Base-by-base conservation (phyloP, 768 basidiomycete genomes). In the Cyathus striatus region DNA sequence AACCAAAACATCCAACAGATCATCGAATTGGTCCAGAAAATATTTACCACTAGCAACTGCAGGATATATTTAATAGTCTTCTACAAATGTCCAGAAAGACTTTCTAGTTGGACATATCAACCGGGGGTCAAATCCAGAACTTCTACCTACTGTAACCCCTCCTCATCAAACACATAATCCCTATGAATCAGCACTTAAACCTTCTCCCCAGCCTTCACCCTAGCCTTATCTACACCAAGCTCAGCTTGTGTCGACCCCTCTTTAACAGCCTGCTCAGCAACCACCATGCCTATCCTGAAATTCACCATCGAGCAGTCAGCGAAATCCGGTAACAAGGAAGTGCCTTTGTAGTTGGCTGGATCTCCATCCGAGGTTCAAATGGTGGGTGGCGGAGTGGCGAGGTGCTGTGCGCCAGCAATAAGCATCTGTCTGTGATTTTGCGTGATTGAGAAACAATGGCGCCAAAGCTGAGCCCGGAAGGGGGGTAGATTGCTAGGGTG, bases 401-500 rank as follows among this genome's bases (percentile, higher is more conserved):
- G 81, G 10, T 81, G 76, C 21, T 68, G 73, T 0, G 88, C 80
- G 6, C 86, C 90, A 3, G 85, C 85, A 26, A 90, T 81, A 58
- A 94, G 85, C 91, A 94, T 92, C n/a, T 76, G 59, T 91, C 87
- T 1, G 86, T 83, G 52, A 94, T 71, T 5, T 56, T 62, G 4
- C 75, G 69, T 0, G 86, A 79, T 46, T 81, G 67, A 9, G 79
- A 68, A 20, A 90, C 66, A 52, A 92, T 80, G 26, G 86, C 75
- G 24, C 90, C 90, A 46, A 88, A 81, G 4, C 89, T 89, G 23
- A 93, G 75, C 18, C 88, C 91, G 3, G n/a, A n/a, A n/a, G n/a
- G n/a, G n/a, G 90, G 90, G 60, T 90, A 92, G 40, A 92, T 83
- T 5, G n/a, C n/a, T n/a, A 91, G 69, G 0, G 85, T 83, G 52